Conservation (phyloP, 208 protist genomes). For the Trypanosoma mega region DNA sequence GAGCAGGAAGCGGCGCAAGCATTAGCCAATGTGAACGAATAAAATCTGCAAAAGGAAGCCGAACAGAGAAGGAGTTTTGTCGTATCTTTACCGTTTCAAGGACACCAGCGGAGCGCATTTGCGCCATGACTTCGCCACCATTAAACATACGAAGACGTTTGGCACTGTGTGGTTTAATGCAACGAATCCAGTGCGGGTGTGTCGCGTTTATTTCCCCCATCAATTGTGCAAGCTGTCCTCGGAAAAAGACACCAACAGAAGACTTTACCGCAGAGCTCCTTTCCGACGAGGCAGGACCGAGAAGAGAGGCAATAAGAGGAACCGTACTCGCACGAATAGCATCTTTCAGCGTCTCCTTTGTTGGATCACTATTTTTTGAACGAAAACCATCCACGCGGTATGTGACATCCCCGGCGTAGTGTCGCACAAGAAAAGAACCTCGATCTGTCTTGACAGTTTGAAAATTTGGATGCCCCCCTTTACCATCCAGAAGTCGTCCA, state of each 20-base stretch:
- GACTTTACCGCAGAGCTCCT: background rate
- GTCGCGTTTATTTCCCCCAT: slow-evolving; percentile 45
- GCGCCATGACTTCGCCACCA: slow-evolving; percentile 37
- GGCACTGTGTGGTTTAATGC: slow-evolving; percentile 51
- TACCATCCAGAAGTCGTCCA: slow-evolving; percentile 19
- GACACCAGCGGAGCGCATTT: slow-evolving; percentile 48
- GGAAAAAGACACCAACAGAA: slow-evolving; percentile 33
- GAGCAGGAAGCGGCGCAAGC: background rate
- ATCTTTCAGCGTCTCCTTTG: slow-evolving; percentile 33
- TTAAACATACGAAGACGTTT: slow-evolving; percentile 35
- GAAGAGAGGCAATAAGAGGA: slow-evolving; percentile 25
- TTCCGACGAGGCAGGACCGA: slow-evolving; percentile 7
- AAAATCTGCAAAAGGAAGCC: slow-evolving; percentile 40
- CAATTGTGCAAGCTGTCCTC: slow-evolving; percentile 32
- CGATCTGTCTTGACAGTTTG: slow-evolving; percentile 19
- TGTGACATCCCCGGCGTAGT: slow-evolving; percentile 55
- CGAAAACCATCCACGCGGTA: slow-evolving; percentile 40
- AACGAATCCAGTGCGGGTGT: slow-evolving; percentile 52
- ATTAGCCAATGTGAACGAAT: slow-evolving; percentile 13
- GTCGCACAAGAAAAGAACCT: slow-evolving; percentile 32
- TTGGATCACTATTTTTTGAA: slow-evolving; percentile 36
- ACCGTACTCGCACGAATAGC: slow-evolving; percentile 25
- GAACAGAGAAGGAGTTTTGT: slow-evolving; percentile 38
- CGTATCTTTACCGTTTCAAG: slow-evolving; percentile 57
- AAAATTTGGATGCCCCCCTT: slow-evolving; percentile 35